Evolutionary conservation across 2,329 filamentous ascomycete genomes (phyloP), one percentile per base, ranked within the genome.

Genomic region (Torrubiella hemipterigena): DNA sequence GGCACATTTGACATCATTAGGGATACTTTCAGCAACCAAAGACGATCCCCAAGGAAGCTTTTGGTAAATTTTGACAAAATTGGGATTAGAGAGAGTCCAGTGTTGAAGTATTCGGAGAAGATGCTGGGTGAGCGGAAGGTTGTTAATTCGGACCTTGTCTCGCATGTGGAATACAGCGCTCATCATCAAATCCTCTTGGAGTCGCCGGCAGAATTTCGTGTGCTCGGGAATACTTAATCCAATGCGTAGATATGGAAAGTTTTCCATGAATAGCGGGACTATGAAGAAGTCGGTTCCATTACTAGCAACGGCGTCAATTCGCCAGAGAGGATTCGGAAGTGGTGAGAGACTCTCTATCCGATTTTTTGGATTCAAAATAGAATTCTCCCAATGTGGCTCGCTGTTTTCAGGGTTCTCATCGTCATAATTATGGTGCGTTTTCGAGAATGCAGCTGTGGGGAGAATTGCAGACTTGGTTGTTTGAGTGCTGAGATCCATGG

Each of bases 341-440:
- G 55, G 48, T 3, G 57, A 59, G 12, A 77, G 60, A 38, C 67
- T 72, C 45, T 75, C 61, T 44, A 76, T 67, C 36, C 71, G 61
- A 42, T 74, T 76, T 46, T 70, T 73, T 7, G 71, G 72, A 38
- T 77, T 77, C 25, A 75, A 54, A 24, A 56, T 49, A 5, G 70
- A 75, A 4, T 46, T 37, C 10, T 50, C 46, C 71, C 71, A 76
- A 11, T 42, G 18, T n/a, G 12, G 10, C 18, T 20, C 17, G 23
- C 27, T 31, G 20, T 7, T 18, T 7, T 29, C 29, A 8, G 34
- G 20, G 1, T 7, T 13, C 4, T 32, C 27, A 2, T 16, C 32
- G 28, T 40, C 38, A 7, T 42, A 40, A 39, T 31, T 33, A 16
- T 12, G 12, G 9, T 15, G 30, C 18, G 8, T 14, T 14, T n/a